These are phyloP conservation scores for Colletotrichum tropicale DNA, from an alignment of 2,329 filamentous ascomycete species.

Conservation along the genomic window DNA sequence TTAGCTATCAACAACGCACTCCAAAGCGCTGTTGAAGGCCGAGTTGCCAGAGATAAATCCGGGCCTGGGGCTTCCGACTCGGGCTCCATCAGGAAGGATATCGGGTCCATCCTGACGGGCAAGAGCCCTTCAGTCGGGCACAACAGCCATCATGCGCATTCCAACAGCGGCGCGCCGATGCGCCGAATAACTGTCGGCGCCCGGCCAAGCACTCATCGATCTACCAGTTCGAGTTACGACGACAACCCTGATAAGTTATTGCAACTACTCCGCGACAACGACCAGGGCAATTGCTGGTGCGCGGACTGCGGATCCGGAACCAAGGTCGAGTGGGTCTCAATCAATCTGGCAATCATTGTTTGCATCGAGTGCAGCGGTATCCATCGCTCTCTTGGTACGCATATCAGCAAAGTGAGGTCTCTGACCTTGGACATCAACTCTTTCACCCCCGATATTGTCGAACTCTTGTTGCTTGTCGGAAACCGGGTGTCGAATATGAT, in stretches of 20 bases:
- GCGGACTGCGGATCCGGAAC: conserved; percentile 90
- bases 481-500: conserved; percentile 96
- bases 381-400: conserved; percentile 92
- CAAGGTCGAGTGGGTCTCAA: conserved; percentile 99
- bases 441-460: conserved; percentile 96
- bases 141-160: conserved; percentile 53
- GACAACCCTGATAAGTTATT: conserved; percentile 86
- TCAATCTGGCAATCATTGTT: conserved; percentile 93
- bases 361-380: conserved; percentile 99
- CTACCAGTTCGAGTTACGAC: conserved; percentile 74
- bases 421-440: conserved; percentile 94
- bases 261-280: conserved; percentile 84
- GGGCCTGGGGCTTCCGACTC: conserved; percentile 47
- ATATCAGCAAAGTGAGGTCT: conserved; percentile 96
- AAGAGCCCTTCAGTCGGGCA: conserved; percentile 78
- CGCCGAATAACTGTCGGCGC: conserved; percentile 92
- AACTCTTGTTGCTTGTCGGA: conserved; percentile 87
- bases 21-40: conserved; percentile 92
- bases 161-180: conserved; percentile 63
- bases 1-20: conserved; percentile 94
- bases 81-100: conserved; percentile 75
- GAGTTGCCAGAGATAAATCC: conserved; percentile 63
- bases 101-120: conserved; percentile 89
- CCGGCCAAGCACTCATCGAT: conserved; percentile 73
- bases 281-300: conserved; percentile 92